These are phyloP conservation scores for Corylus heterophylla DNA, from an alignment of 306 rosid genomes.

Conservation along the genomic window DNA sequence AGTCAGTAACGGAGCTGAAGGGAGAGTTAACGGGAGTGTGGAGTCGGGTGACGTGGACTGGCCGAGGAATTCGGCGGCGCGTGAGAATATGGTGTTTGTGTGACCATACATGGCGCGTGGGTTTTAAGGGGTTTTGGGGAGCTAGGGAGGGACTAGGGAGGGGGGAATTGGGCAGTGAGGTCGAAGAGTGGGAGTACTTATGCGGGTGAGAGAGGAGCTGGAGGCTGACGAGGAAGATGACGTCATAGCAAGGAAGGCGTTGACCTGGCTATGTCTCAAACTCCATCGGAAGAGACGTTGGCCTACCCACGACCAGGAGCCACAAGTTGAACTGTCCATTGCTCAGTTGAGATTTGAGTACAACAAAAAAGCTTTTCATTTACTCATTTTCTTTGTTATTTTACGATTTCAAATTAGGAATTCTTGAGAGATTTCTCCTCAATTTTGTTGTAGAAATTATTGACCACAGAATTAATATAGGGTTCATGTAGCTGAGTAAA, in stretches of 20 bases:
- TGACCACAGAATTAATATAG: no score
- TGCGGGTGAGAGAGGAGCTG: conserved; percentile 7
- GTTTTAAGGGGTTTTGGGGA: neutral
- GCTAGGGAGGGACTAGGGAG: neutral
- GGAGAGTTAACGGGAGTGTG: conserved; percentile 2
- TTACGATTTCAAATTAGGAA: neutral
- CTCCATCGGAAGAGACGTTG: neutral
- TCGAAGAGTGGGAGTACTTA: conserved; percentile 41
- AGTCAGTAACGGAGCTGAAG: conserved; percentile 14
- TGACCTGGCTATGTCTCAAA: conserved; percentile 40
- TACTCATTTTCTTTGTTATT: neutral
- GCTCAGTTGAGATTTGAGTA: neutral
- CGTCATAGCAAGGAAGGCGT: conserved; percentile 44
- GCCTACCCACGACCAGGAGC: conserved; percentile 11
- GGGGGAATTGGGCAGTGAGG: conserved; percentile 4
- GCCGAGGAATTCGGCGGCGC: conserved; percentile 37
- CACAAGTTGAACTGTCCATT: neutral
- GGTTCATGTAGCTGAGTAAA: no score
- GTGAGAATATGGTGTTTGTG: conserved; percentile 31
- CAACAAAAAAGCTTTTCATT: neutral
- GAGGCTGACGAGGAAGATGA: conserved; percentile 62
- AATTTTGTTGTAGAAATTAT: no score
- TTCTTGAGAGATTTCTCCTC: neutral
- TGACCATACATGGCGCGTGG: conserved; percentile 67
- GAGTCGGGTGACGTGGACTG: conserved; percentile 2